phyloP scores from a whole-genome alignment of 768 basidiomycete genomes.

The Russula virescens region DNA sequence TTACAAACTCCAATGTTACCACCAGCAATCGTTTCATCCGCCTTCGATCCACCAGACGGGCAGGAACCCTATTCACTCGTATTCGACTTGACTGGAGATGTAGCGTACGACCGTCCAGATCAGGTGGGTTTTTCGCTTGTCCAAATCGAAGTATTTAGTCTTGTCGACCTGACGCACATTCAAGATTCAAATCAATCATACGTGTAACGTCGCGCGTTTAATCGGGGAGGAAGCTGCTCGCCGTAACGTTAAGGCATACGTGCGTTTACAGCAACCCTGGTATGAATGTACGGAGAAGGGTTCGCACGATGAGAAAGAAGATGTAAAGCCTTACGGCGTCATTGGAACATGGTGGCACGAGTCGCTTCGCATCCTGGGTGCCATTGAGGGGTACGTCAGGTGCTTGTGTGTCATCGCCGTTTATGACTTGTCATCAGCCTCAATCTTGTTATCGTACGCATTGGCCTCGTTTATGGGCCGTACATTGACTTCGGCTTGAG shows the following conservation, averaged over 20 bases:
- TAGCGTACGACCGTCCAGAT: constrained; percentile 68
- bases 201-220: constrained; percentile 60
- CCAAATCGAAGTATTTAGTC: not conserved
- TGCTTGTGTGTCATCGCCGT: constrained; percentile 3
- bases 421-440: constrained; percentile 40
- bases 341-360: constrained; percentile 89
- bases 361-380: constrained; percentile 65
- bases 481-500: constrained; percentile 59
- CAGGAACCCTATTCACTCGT: constrained; percentile 69
- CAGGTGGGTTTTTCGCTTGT: constrained; percentile 42
- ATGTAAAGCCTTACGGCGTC: constrained; percentile 62
- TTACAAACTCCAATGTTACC: constrained; percentile 20
- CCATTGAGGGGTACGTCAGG: constrained; percentile 57
- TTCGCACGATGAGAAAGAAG: constrained; percentile 63
- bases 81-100: constrained; percentile 82
- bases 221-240: constrained; percentile 76
- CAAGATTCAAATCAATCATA: constrained; percentile 74
- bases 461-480: constrained; percentile 76
- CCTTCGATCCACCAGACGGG: constrained; percentile 69
- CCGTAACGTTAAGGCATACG: constrained; percentile 71
- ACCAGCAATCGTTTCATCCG: constrained; percentile 58
- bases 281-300: constrained; percentile 70
- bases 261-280: constrained; percentile 71
- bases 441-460: constrained; percentile 73
- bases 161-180: not conserved